These are phyloP conservation scores for Pezicula neosporulosa DNA, from an alignment of 2,329 filamentous ascomycete species.

Conservation along the genomic window DNA sequence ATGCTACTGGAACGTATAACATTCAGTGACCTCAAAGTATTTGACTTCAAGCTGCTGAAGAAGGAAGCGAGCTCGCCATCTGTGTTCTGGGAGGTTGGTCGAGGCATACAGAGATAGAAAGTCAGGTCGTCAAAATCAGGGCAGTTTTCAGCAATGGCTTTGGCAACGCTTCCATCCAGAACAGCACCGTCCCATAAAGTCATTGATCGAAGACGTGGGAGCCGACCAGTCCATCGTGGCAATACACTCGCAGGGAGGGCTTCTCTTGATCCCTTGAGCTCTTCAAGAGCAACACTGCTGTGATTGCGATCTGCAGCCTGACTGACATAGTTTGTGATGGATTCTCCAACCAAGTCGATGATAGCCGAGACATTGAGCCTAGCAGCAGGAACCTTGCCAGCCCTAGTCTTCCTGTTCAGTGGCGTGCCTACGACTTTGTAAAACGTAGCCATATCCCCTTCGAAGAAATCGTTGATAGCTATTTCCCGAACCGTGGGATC, in stretches of 20 bases:
- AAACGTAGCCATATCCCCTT: slow-evolving; percentile 32
- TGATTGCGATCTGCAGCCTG: slow-evolving; percentile 34
- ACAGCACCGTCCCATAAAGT: slow-evolving; percentile 59
- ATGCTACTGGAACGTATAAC: slow-evolving; percentile 53
- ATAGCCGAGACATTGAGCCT: slow-evolving; percentile 33
- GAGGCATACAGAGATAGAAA: slow-evolving; percentile 41
- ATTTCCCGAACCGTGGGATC: slow-evolving; percentile 36
- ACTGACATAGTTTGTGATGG: slow-evolving; percentile 49
- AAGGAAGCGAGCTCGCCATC: slow-evolving; percentile 58
- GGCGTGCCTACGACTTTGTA: slow-evolving; percentile 27
- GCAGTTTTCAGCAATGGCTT: slow-evolving; percentile 54
- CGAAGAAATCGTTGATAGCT: slow-evolving; percentile 35
- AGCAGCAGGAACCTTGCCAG: slow-evolving; percentile 10
- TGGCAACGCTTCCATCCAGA: slow-evolving; percentile 50
- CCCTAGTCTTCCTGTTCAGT: slow-evolving; percentile 21
- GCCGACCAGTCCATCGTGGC: slow-evolving; percentile 53
- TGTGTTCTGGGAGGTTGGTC: slow-evolving; percentile 36
- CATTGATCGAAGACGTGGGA: slow-evolving; percentile 55
- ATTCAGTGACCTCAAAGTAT: slow-evolving; percentile 56
- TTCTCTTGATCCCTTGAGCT: slow-evolving; percentile 42
- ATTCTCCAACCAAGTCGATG: slow-evolving; percentile 48
- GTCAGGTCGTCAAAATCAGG: slow-evolving; percentile 57
- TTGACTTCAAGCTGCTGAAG: slow-evolving; percentile 49
- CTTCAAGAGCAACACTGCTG: slow-evolving; percentile 50
- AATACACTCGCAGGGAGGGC: slow-evolving; percentile 49